Evolutionary conservation across 2,329 filamentous ascomycete genomes (phyloP).

Genomic region (Epichloe scottii): DNA sequence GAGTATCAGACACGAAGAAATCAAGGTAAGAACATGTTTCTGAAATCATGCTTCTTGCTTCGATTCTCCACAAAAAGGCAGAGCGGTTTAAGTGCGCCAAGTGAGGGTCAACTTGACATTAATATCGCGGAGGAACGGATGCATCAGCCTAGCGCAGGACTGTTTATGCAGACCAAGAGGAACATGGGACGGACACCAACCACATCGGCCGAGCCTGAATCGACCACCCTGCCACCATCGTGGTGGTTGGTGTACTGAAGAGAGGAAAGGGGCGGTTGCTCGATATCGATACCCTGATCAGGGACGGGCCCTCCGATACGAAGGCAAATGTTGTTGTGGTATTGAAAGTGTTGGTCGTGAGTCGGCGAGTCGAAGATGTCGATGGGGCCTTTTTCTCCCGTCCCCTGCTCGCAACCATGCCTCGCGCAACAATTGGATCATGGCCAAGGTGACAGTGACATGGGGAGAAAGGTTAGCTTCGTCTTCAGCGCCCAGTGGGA

Average conservation of each 20-base stretch:
- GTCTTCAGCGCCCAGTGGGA: neutral
- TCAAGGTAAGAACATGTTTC: neutral
- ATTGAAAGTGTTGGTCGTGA: neutral
- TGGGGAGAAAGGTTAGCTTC: neutral
- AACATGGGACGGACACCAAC: neutral
- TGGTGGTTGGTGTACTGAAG: neutral
- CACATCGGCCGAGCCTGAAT: neutral
- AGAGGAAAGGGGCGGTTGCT: neutral
- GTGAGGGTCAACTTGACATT: neutral
- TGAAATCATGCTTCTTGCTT: neutral
- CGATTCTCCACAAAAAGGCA: neutral
- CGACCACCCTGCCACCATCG: neutral
- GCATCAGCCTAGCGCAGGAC: too few relatives aligned
- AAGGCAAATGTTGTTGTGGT: neutral
- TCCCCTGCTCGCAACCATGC: neutral
- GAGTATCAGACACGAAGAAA: neutral
- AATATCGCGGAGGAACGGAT: neutral
- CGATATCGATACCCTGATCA: neutral
- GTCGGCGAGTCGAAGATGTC: neutral
- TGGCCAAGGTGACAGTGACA: neutral
- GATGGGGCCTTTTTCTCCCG: neutral
- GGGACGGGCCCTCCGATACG: constrained; percentile 3
- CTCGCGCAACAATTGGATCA: neutral
- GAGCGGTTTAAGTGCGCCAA: neutral
- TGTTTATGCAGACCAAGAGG: neutral